Conservation (phyloP, 352 stramenopile species). For the Blastocystis sp. region DNA sequence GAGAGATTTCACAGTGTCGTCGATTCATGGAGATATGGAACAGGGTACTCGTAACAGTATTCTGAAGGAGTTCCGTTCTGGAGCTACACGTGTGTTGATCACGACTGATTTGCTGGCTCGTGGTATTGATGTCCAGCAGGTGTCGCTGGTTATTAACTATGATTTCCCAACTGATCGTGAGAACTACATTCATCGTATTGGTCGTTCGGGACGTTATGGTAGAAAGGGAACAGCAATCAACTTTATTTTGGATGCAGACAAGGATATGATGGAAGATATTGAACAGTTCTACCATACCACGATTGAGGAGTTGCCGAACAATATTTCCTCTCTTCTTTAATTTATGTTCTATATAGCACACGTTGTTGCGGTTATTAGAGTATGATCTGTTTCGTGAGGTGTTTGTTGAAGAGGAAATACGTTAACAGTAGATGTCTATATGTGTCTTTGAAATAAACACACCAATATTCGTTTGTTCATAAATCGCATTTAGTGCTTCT, state of each 20-base stretch:
- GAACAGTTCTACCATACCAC: conserved; percentile 99
- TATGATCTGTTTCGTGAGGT: neutral
- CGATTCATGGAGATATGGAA: conserved; percentile 99
- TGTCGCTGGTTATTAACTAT: conserved; percentile 95
- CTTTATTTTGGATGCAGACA: conserved; percentile 95
- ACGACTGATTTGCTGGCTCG: conserved; percentile 94
- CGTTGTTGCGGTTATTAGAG: conserved; percentile 12
- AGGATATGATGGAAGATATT: conserved; percentile 96
- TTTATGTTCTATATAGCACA: conserved; percentile 60
- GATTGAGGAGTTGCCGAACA: conserved; percentile 98
- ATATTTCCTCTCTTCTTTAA: conserved; percentile 98
- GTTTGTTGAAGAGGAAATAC: neutral
- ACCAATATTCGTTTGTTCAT: conserved; percentile 29
- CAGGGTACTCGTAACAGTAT: conserved; percentile 97
- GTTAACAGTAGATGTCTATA: too few relatives aligned
- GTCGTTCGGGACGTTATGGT: conserved; percentile 96
- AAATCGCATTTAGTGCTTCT: conserved; percentile 78
- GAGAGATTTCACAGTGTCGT: conserved; percentile 96
- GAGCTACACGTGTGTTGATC: conserved; percentile 95
- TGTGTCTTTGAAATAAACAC: neutral
- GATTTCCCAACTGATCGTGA: conserved; percentile 97
- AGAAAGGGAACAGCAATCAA: conserved; percentile 99
- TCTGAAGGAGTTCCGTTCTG: conserved; percentile 98
- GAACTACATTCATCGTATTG: conserved; percentile 99
- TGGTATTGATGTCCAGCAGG: conserved; percentile 99